Evolutionary conservation across 768 basidiomycete genomes (phyloP), one percentile per base, ranked within the genome.

Genomic region (Boletus rufocinnamomeus): DNA sequence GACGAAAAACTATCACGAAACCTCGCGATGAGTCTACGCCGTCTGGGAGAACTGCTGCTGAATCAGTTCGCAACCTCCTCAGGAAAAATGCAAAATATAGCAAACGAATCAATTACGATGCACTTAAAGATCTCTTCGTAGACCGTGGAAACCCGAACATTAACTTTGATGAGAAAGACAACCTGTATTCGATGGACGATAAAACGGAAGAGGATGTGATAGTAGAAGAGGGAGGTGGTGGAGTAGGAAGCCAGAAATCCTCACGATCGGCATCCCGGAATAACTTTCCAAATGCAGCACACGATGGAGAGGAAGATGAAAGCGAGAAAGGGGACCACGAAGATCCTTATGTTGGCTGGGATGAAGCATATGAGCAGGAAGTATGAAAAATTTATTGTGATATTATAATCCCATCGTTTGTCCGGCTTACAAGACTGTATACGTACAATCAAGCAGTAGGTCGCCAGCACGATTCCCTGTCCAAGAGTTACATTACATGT

Each of bases 91-190:
- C 86, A 25, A 89, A 86, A 68, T 94, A 95, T 74, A 93, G 91
- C 75, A 92, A 92, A 68, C 85, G 93, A 52, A 95, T 96, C 75
- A 97, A 97, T 71, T 97, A 96, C 70, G 89, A 91, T 64, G 93
- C 91, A 1, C 83, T 95, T 53, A 88, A 90, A 63, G 83, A 84
- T 56, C 80, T 96, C 13, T 92, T 95, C 69, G 76, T 82, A 30
- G 83, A 84, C 16, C 66, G 74, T 47, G 54, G 51, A 30, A 46
- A 59, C 45, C 58, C 63, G 19, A 38, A 54, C 50, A 57, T 69
- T 38, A 62, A 65, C 27, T 50, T 67, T 8, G 83, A 80, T 57
- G 80, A 78, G 43, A 77, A 79, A 60, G 77, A 76, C 30, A 76
- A 80, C 55, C 70, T 87, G 41, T 86, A 85, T 65, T 81, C 78